phyloP scores from a whole-genome alignment of 2,329 filamentous ascomycete species.

The Colletotrichum magnum region DNA sequence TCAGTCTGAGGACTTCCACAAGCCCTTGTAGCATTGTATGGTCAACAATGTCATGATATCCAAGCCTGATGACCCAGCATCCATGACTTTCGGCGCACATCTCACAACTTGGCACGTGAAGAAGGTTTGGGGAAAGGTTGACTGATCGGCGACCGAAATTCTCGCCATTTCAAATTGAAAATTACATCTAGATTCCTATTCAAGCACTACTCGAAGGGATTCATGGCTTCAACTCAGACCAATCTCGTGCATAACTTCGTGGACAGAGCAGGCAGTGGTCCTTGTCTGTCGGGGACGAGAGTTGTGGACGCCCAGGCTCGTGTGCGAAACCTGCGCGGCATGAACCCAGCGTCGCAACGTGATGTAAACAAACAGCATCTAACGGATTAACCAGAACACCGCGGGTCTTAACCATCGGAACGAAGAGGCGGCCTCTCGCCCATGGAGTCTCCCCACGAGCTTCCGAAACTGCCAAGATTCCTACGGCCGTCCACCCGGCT shows the following conservation, averaged over 20 bases:
- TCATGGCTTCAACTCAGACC: background rate
- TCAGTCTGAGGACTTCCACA: too few relatives aligned
- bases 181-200: background rate
- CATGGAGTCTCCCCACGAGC: background rate
- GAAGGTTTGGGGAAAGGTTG: background rate
- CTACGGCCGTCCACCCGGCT: background rate
- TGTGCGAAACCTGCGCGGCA: slow-evolving; percentile 1
- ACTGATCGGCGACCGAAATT: background rate
- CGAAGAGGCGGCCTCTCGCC: background rate
- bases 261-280: background rate
- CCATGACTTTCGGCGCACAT: background rate
- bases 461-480: slow-evolving; percentile 6
- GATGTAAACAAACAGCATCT: background rate
- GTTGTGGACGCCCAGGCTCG: background rate
- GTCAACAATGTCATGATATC: background rate
- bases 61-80: background rate
- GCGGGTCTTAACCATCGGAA: too few relatives aligned
- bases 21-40: background rate
- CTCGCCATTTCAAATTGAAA: too few relatives aligned
- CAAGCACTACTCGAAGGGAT: background rate
- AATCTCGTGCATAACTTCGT: background rate
- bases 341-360: background rate
- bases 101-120: background rate
- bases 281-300: background rate
- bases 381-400: too few relatives aligned